Conservation (phyloP, 202 grass and related monocot species). For the Panicum virgatum region DNA sequence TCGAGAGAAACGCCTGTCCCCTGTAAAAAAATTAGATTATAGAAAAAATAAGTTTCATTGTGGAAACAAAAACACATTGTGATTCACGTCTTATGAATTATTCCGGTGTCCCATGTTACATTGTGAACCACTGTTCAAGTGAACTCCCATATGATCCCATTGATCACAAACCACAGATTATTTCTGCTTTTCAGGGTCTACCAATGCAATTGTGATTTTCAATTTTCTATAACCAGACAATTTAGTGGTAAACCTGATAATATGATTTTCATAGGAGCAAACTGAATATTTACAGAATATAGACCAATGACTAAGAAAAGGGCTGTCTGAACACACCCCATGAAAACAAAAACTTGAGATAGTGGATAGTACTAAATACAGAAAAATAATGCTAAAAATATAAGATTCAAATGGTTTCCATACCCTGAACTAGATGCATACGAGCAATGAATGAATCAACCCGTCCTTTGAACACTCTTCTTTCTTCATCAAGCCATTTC, state of each 20-base stretch:
- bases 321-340: neutral
- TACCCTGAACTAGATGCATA: slow-evolving; percentile 98
- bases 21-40: slow-evolving; percentile 51
- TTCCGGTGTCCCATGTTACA: slow-evolving; percentile 2
- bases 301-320: neutral
- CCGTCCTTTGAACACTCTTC: slow-evolving; percentile 69
- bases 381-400: slow-evolving; percentile 37
- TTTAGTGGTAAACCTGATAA: slow-evolving; percentile 8
- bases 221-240: slow-evolving; percentile 7
- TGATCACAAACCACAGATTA: neutral
- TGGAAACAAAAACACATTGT: slow-evolving; percentile 7
- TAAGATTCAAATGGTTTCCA: slow-evolving; percentile 25
- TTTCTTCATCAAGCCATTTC: slow-evolving; percentile 83
- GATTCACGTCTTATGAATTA: slow-evolving; percentile 10
- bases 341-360: neutral
- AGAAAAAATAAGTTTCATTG: neutral
- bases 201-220: neutral
- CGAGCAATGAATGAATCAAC: slow-evolving; percentile 90
- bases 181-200: neutral
- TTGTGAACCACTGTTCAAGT: slow-evolving; percentile 24
- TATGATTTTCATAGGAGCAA: neutral
- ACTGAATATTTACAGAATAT: slow-evolving; percentile 27
- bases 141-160: neutral
- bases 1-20: slow-evolving; percentile 79
- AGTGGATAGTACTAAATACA: neutral